Evolutionary conservation across 2,329 filamentous ascomycete species (phyloP), one percentile per base, ranked within the genome.

Genomic region (Microascus cirrosus): DNA sequence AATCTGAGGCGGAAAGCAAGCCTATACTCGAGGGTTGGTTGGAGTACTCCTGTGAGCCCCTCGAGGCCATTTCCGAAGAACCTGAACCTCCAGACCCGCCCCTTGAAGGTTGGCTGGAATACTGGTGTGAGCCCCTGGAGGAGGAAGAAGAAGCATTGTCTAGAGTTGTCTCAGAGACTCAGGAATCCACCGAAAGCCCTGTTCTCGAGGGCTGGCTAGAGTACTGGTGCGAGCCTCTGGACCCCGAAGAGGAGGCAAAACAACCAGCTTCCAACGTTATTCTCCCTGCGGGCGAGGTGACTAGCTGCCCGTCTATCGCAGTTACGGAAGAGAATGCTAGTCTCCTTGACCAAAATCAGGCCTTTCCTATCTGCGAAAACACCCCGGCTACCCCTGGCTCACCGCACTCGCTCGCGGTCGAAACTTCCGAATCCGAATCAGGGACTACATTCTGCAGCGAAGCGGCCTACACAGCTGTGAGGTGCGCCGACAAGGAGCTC

Each of bases 151-250:
- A 52, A 24, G 25, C 34, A n/a, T 32, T n/a, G 32, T 20, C 34
- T n/a, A 12, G 20, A 54, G 53, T 32, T 20, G 10, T 15, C 8
- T 18, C 10, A 3, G 53, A 39, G 12, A 32, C 20, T n/a, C 45
- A n/a, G 4, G 22, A 10, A 22, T 24, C 45, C n/a, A 50, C 45
- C 12, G 45, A 12, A 11, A 50, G 45, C n/a, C 51, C 56, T 2
- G 36, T 18, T 10, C 55, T 61, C 13, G 61, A 60, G 53, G 61
- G 61, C 20, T 62, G 61, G 61, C 52, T 62, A 24, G 61, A 60
- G 20, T 62, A 62, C 50, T 60, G 57, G 36, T 60, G 60, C 51
- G 59, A 60, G 22, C 58, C 62, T 24, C 51, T 53, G 3, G 51
- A 53, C 4, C 51, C 51, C 7, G 51, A 53, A n/a, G 39, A 45